These are phyloP conservation scores for Multifurca ochricompacta DNA, from an alignment of 768 basidiomycete genomes.

Conservation along the genomic window DNA sequence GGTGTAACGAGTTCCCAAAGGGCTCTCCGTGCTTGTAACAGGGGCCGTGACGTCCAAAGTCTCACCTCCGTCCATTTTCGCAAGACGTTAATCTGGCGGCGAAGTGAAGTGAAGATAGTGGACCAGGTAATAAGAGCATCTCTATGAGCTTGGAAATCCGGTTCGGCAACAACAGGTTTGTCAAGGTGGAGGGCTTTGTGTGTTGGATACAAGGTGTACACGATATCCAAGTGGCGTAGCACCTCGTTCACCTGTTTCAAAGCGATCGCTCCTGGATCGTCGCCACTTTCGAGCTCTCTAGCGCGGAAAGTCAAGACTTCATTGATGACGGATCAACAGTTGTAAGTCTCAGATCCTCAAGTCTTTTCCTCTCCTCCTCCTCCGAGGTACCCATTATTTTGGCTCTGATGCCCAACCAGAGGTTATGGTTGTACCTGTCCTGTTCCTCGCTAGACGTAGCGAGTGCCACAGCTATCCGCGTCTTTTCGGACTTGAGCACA, in stretches of 20 bases:
- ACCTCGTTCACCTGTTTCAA: slow-evolving; percentile 56
- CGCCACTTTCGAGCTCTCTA: slow-evolving; percentile 32
- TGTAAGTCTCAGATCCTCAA: slow-evolving; percentile 78
- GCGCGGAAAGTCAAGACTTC: slow-evolving; percentile 77
- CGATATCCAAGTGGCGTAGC: slow-evolving; percentile 70
- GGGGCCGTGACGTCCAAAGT: slow-evolving; percentile 83
- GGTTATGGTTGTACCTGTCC: slow-evolving; percentile 54
- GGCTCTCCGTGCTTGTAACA: slow-evolving; percentile 55
- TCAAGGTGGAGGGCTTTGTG: slow-evolving; percentile 73
- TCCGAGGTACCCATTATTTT: slow-evolving; percentile 72
- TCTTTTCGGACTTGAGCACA: slow-evolving; percentile 91
- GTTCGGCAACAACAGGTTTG: slow-evolving; percentile 59
- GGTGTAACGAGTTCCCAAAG: slow-evolving; percentile 27
- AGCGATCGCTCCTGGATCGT: slow-evolving; percentile 36
- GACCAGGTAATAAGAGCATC: slow-evolving; percentile 91
- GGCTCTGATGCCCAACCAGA: slow-evolving; percentile 90
- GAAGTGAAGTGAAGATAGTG: slow-evolving; percentile 79
- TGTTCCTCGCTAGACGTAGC: slow-evolving; percentile 64
- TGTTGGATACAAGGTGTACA: slow-evolving; percentile 81
- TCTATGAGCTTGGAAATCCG: slow-evolving; percentile 68
- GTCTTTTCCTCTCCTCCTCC: slow-evolving; percentile 69
- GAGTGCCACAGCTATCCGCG: slow-evolving; percentile 76
- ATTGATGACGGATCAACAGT: slow-evolving; percentile 78
- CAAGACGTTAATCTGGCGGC: slow-evolving; percentile 69
- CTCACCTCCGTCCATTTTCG: slow-evolving; percentile 90